Percentiles rank a stretch among this genome's conserved stretches.
Evolutionary conservation across 2,329 filamentous ascomycete species (phyloP).

Genomic region (Aspergillus neotritici): DNA sequence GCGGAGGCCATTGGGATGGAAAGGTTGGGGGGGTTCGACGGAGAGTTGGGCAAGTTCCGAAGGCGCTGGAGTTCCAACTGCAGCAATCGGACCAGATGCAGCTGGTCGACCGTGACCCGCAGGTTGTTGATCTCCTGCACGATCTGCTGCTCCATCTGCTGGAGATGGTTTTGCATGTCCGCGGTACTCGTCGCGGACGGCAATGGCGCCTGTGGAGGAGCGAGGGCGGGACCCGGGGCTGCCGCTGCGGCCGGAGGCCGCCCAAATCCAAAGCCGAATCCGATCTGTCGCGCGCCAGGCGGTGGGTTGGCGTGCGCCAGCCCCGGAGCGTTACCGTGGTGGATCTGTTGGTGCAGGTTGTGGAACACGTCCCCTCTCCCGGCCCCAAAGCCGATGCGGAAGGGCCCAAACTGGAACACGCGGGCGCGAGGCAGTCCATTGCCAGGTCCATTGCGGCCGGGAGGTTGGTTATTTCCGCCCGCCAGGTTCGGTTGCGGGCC

Average conservation of each 20-base stretch:
- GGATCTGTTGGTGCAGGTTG: slow-evolving; percentile 60
- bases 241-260: slow-evolving; percentile 23
- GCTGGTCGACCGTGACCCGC: slow-evolving; percentile 60
- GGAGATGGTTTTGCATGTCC: slow-evolving; percentile 55
- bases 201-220: slow-evolving; percentile 10
- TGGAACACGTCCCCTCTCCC: slow-evolving; percentile 57
- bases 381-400: slow-evolving; percentile 64
- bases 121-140: slow-evolving; percentile 61
- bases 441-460: slow-evolving; percentile 35
- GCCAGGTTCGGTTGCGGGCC: slow-evolving; percentile 26
- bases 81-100: slow-evolving; percentile 62
- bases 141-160: slow-evolving; percentile 63
- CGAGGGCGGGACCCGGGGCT: too few species aligned
- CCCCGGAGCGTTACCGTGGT: slow-evolving; percentile 43
- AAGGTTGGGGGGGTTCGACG: slow-evolving; percentile 7
- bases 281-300: slow-evolving; percentile 33
- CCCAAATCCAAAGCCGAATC: slow-evolving; percentile 40
- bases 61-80: slow-evolving; percentile 63
- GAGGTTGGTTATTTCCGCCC: slow-evolving; percentile 32
- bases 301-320: slow-evolving; percentile 24
- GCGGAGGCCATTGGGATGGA: slow-evolving; percentile 10
- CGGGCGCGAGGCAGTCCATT: slow-evolving; percentile 47
- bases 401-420: slow-evolving; percentile 67
- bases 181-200: slow-evolving; percentile 18
- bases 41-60: slow-evolving; percentile 45